Conservation (phyloP, 805 yeast species). For the Saccharomycopsis fodiens region DNA sequence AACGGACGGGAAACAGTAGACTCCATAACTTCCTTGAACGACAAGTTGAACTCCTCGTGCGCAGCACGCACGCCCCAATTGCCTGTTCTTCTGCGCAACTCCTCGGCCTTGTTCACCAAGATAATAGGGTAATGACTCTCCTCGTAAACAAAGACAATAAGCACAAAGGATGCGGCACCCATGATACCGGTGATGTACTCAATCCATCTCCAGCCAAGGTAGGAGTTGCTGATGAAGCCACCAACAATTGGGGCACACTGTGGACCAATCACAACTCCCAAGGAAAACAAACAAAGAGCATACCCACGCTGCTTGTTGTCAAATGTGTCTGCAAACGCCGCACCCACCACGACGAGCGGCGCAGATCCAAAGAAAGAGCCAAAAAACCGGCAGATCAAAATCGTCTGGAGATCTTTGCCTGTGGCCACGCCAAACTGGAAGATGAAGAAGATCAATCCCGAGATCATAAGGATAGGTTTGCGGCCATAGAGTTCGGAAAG, state of each 20-base stretch:
- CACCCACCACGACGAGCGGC: conserved; percentile 80
- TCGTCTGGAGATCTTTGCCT: conserved; percentile 71
- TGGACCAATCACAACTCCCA: conserved; percentile 75
- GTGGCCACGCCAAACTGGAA: conserved; percentile 72
- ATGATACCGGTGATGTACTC: conserved; percentile 63
- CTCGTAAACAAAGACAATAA: conserved; percentile 38
- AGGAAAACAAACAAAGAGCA: conserved; percentile 63
- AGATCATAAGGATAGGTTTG: conserved; percentile 45
- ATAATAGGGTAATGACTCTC: conserved; percentile 73
- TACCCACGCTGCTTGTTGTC: conserved; percentile 60
- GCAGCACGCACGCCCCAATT: conserved; percentile 81
- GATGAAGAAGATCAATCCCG: conserved; percentile 47
- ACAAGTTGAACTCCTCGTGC: conserved; percentile 55
- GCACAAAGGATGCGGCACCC: conserved; percentile 35
- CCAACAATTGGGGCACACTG: conserved; percentile 76
- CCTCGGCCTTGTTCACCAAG: conserved; percentile 53
- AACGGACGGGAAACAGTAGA: conserved; percentile 65
- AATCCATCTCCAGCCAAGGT: conserved; percentile 82
- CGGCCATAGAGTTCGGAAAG: conserved; percentile 75
- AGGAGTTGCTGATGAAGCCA: conserved; percentile 51
- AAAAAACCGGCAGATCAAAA: conserved; percentile 71
- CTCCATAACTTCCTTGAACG: conserved; percentile 50
- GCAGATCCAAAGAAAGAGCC: conserved; percentile 81
- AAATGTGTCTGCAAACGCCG: conserved; percentile 78
- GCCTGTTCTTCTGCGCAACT: conserved; percentile 58